A percentile compares a stretch with the other conserved stretches of the same genome.
Evolutionary conservation across 73 alveolate genomes (phyloP).

Genomic region (Symbiodinium natans): DNA sequence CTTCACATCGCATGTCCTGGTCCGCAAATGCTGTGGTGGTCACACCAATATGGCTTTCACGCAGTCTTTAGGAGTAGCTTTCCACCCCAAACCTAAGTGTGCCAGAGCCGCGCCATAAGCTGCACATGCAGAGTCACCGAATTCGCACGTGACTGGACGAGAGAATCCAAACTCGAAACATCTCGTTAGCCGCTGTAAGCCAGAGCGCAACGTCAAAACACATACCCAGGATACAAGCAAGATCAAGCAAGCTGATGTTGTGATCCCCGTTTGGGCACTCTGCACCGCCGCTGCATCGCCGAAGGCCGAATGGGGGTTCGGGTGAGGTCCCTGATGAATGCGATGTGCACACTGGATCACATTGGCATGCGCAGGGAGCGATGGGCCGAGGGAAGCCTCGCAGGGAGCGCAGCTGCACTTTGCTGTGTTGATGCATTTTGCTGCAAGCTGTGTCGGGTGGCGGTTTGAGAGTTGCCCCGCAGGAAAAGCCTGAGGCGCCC

Average conservation of each 20-base stretch:
- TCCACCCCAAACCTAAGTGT: too few relatives aligned
- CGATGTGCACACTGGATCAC: not conserved
- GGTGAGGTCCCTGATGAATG: not conserved
- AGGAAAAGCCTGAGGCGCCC: constrained; percentile 38
- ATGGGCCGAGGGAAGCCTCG: constrained; percentile 29
- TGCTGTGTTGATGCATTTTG: not conserved
- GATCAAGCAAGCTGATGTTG: not conserved
- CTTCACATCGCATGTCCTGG: too few relatives aligned
- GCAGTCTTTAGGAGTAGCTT: too few relatives aligned
- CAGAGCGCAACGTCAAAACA: too few relatives aligned
- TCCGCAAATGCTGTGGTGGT: too few relatives aligned
- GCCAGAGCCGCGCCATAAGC: too few relatives aligned
- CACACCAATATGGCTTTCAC: too few relatives aligned
- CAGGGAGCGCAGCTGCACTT: not conserved
- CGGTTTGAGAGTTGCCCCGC: not conserved
- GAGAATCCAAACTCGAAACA: too few relatives aligned
- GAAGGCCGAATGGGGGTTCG: not conserved
- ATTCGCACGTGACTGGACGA: too few relatives aligned
- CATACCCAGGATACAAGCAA: too few relatives aligned
- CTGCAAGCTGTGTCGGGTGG: not conserved
- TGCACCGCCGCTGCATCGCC: not conserved
- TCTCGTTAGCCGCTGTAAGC: too few relatives aligned
- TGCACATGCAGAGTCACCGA: too few relatives aligned
- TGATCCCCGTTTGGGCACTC: not conserved
- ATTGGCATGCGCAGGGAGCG: not conserved